Conservation (phyloP, 129 eudicot species). For the Artemisia argyi region DNA sequence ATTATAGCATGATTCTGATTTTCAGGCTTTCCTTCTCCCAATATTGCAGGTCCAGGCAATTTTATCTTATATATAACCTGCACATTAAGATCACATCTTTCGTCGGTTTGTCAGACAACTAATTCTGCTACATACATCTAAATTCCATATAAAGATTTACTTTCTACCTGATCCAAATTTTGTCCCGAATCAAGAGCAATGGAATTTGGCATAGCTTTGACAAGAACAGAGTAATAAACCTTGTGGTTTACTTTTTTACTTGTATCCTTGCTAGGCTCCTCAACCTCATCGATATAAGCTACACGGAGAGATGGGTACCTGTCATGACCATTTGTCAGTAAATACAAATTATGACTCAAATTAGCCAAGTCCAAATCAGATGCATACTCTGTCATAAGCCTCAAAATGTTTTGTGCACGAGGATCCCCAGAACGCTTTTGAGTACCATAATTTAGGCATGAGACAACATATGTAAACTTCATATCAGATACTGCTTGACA, state of each 20-base stretch:
- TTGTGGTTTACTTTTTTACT: constrained; percentile 73
- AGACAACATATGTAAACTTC: constrained; percentile 96
- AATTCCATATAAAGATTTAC: too few species aligned
- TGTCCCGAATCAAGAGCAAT: constrained; percentile 82
- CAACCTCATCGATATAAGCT: constrained; percentile 97
- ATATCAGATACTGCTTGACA: constrained; percentile 99
- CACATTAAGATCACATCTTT: not conserved
- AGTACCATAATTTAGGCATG: constrained; percentile 92
- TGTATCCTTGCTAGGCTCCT: constrained; percentile 82
- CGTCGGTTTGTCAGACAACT: not conserved
- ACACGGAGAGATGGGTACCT: constrained; percentile 89
- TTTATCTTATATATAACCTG: constrained; percentile 88
- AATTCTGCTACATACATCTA: not conserved
- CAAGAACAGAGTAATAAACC: constrained; percentile 88
- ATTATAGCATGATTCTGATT: constrained; percentile 98
- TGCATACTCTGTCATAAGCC: constrained; percentile 78
- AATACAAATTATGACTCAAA: too few species aligned
- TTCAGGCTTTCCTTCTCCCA: constrained; percentile 99
- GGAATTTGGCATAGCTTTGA: constrained; percentile 95
- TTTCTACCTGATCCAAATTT: constrained; percentile 82
- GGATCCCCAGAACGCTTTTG: constrained; percentile 82
- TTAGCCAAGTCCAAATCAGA: too few species aligned
- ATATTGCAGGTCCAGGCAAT: constrained; percentile 91
- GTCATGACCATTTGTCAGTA: too few species aligned
- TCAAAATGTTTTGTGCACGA: constrained; percentile 89